Conservation (phyloP, 176 grass and related monocot genomes). For the Secale cereale region DNA sequence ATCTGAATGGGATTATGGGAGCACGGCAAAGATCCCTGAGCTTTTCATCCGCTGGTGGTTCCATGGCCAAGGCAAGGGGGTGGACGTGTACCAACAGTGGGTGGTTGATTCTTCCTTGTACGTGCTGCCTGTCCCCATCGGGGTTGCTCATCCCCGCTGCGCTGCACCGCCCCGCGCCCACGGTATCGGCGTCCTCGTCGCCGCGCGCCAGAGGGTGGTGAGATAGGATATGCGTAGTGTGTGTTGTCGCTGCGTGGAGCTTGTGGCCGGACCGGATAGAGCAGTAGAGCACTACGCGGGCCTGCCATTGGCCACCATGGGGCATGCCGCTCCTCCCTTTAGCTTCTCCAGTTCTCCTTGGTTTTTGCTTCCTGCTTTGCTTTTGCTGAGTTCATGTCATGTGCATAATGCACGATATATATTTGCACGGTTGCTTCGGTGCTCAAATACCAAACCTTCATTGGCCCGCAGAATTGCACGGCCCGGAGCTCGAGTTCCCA, state of each 20-base stretch:
- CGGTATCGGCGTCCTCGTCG: constrained; percentile 3
- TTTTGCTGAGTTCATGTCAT: constrained; percentile 41
- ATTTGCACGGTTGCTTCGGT: not conserved
- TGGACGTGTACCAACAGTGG: constrained; percentile 15
- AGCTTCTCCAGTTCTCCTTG: too few relatives aligned
- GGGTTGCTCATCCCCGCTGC: constrained; percentile 12
- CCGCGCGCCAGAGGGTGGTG: not conserved
- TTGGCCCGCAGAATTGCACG: too few relatives aligned
- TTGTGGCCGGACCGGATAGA: constrained; percentile 40
- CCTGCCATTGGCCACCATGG: constrained; percentile 33
- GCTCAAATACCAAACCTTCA: constrained; percentile 22
- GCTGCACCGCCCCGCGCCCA: constrained; percentile 15
- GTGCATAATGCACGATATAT: constrained; percentile 1
- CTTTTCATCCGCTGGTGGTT: not conserved
- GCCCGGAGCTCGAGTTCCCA: too few relatives aligned
- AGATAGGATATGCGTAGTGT: constrained; percentile 27
- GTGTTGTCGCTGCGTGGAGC: constrained; percentile 40
- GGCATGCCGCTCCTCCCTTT: constrained; percentile 16
- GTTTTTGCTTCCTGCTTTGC: constrained; percentile 15
- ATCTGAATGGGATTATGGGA: constrained; percentile 7
- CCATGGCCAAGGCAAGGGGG: constrained; percentile 22
- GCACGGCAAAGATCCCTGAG: constrained; percentile 18
- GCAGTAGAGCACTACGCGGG: constrained; percentile 30
- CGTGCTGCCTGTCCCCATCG: constrained; percentile 13
- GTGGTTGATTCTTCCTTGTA: constrained; percentile 26